Base-by-base conservation (phyloP, 805 yeast species). In the Komagataella pastoris region DNA sequence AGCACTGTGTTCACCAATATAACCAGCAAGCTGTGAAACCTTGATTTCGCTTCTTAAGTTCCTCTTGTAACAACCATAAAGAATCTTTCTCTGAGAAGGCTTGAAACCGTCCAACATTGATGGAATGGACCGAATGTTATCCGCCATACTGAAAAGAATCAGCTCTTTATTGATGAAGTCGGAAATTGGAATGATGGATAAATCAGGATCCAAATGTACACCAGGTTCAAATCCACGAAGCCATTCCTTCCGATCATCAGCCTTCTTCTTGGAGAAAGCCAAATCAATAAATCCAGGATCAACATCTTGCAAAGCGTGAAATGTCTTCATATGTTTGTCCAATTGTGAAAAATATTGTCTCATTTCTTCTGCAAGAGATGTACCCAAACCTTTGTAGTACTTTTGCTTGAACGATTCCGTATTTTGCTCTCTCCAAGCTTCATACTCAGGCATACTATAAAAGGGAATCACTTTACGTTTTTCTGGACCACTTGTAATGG, bases 361-460 rank as follows among this genome's bases (percentile, higher is more conserved):
- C 55, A 86, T 87, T 67, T 93, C 99, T 43, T 71, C 76, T 24
- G 81, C 79, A 1, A 82, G 76, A 1, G 98, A 91, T 3, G 99
- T 89, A 80, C 99, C 99, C 75, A 93, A 77, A 79, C 99, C 99
- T 75, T 93, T 93, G 72, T 88, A 93, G 72, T 93, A 93, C 76
- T 93, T 93, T 60, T 87, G 95, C 48, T 85, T 79, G 93, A 97
- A 93, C 8, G 89, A 77, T 59, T 80, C 81, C 7, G 68, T 73
- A 30, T 69, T 67, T 44, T 97, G 93, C 59, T 86, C 95, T 68
- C 96, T 79, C 99, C 99, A 93, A 4, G 74, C 65, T 63, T 91
- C 97, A 62, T 88, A 93, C 63, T 93, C 97, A 2, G 97, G 97
- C 93, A 93, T 87, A 51, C 85, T 85, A 66, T 88, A 93, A 61